phyloP scores from a whole-genome alignment of 371 early-diverging fungal species.

The Syncephalastrum monosporum region DNA sequence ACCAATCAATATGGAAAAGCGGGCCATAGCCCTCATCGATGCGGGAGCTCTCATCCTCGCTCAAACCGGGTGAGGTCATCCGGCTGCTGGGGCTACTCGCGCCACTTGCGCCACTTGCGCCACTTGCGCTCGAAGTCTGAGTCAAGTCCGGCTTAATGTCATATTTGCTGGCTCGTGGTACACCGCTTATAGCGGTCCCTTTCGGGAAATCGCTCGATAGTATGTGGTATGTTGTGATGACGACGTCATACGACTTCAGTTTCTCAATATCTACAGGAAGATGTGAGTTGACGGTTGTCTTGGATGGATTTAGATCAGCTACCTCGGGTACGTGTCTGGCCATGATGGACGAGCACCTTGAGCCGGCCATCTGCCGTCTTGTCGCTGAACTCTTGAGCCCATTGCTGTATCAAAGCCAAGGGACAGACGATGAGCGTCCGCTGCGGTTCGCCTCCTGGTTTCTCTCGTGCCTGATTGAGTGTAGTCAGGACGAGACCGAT shows the following conservation, averaged over 20 bases:
- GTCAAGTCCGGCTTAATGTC: no score
- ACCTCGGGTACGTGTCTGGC: constrained; percentile 39
- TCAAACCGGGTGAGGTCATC: constrained; percentile 2
- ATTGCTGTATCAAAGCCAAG: constrained; percentile 65
- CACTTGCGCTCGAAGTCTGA: not conserved
- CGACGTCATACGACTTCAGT: constrained; percentile 63
- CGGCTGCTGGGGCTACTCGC: constrained; percentile 4
- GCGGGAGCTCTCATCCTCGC: not conserved
- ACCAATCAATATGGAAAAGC: constrained; percentile 48
- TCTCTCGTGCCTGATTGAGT: constrained; percentile 18
- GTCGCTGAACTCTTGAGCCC: constrained; percentile 60
- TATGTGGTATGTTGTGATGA: constrained; percentile 71
- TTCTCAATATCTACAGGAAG: constrained; percentile 19
- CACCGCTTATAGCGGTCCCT: no score
- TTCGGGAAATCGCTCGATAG: constrained; percentile 14
- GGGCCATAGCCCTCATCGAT: constrained; percentile 28
- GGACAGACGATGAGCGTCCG: constrained; percentile 68
- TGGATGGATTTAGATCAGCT: constrained; percentile 6
- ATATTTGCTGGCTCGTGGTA: no score
- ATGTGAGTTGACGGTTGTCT: not conserved
- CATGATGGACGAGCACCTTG: constrained; percentile 63
- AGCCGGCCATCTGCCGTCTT: constrained; percentile 50
- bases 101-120: not conserved
- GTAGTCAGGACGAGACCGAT: constrained; percentile 69
- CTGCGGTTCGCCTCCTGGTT: constrained; percentile 15